A percentile compares a stretch with the other conserved stretches of the same genome.
Evolutionary conservation across 2,329 filamentous ascomycete species (phyloP).

Genomic region (Neurospora sp.): DNA sequence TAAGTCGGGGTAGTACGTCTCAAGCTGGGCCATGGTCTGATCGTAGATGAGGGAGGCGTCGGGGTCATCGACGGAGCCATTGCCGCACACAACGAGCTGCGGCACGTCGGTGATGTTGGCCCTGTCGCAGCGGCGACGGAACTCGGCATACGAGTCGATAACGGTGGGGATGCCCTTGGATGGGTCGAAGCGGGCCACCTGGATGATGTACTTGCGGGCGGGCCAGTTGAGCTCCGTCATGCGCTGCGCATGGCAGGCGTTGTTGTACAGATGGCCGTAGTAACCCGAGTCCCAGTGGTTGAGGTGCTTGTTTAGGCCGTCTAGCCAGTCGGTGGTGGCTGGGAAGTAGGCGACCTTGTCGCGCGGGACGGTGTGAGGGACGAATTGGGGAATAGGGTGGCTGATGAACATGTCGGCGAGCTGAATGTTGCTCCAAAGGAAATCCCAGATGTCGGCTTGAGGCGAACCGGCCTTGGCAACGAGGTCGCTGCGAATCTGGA

Average conservation of each 20-base stretch:
- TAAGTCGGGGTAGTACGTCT: conserved; percentile 52
- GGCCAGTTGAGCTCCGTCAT: conserved; percentile 47
- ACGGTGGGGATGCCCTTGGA: conserved; percentile 74
- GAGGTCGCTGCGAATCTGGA: conserved; percentile 70
- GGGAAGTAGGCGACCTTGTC: conserved; percentile 66
- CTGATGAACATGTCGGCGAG: conserved; percentile 70
- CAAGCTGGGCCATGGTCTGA: conserved; percentile 57
- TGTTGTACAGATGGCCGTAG: conserved; percentile 66
- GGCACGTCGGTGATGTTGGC: conserved; percentile 43
- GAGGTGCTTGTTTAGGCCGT: conserved; percentile 70
- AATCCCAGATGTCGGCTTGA: conserved; percentile 65
- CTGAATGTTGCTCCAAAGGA: conserved; percentile 63
- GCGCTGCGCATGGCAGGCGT: conserved; percentile 44
- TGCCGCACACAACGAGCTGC: conserved; percentile 69
- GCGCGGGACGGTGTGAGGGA: conserved; percentile 55
- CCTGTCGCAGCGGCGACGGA: conserved; percentile 51
- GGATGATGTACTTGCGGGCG: conserved; percentile 61
- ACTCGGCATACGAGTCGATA: conserved; percentile 64
- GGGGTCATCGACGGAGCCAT: conserved; percentile 72
- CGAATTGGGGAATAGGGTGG: conserved; percentile 67
- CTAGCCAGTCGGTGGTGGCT: conserved; percentile 75
- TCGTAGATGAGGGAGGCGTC: conserved; percentile 66
- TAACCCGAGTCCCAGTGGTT: conserved; percentile 60
- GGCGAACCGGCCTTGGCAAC: conserved; percentile 52
- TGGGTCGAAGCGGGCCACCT: conserved; percentile 75